Evolutionary conservation across 345 rosid species (phyloP), one percentile per base, ranked within the genome.

Genomic region (Moringa oleifera): DNA sequence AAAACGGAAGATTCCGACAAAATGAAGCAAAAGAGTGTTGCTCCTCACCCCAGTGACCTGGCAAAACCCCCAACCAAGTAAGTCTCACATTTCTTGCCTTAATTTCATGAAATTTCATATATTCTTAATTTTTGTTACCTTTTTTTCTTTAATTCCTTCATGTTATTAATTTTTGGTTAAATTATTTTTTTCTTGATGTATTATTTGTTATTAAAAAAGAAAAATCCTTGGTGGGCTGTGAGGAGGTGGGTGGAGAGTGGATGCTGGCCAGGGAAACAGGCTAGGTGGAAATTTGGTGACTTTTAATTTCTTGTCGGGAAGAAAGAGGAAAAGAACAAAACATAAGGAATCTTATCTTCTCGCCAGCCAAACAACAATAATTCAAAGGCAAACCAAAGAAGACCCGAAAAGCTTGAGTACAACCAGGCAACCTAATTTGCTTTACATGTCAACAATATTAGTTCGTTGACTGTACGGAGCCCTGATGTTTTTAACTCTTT

Each of bases 1-100:
- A 63, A 57, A 54, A 46, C 59, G 53, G 52, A 65, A 18, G 67
- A 59, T 2, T 23, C 58, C 0, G 60, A 64, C 28, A 75, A 58
- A 21, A 65, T 50, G 67, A 81, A 81, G 67, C 83, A 72, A 72
- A 74, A 72, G 46, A 58, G 59, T 21, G 69, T 59, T 6, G 61
- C 55, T 54, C 13, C 66, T 10, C 25, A 45, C 51, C 31, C 77
- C 46, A 51, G 36, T 45, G 76, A 80, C 61, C 63, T 63, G 11
- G 57, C 81, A 4, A 87, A 84, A 67, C 90, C 86, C 17, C 88
- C 81, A 1, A 71, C 94, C 59, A 84, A 87, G 94, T 87, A 77
- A 70, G 84, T 58, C 53, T 18, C 25, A 62, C 31, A 18, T 23
- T 22, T 46, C 33, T 18, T 65, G 23, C 4, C 37, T 62, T 4